Evolutionary conservation across 345 rosid genomes (phyloP), one percentile per base, ranked within the genome.

Genomic region (Citrus trifoliata): DNA sequence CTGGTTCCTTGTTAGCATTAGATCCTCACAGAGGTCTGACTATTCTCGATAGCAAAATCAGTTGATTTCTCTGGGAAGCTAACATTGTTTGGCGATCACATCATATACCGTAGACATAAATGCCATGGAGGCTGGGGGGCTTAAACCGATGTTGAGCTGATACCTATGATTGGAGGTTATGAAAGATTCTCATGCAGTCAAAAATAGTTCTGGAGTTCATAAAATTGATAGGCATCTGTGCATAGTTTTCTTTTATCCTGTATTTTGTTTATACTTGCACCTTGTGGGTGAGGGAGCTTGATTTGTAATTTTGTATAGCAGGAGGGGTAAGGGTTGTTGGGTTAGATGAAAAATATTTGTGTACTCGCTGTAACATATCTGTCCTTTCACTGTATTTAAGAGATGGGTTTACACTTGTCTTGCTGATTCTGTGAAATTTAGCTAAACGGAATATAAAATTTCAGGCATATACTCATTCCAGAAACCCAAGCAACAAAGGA

Each of bases 41-140:
- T 60, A 73, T 56, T 55, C 61, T 75, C 74, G 48, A 60, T n/a
- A 18, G 68, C 71, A 66, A 77, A 66, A 32, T 22, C 65, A 33
- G 71, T 4, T 73, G 55, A 68, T 40, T 27, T 51, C 71, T 19
- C n/a, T 14, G 10, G 9, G 66, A 53, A 70, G 73, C 60, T 16
- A 60, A n/a, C 9, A 22, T 46, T 42, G 38, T 14, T 59, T 40
- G 35, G 35, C 3, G 58, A 69, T 74, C 65, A 24, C 37, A 73
- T 25, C 76, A 40, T 16, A 42, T 46, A 22, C 30, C 12, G n/a
- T 37, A 53, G 77, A 64, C 65, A 70, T 48, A 30, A 60, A 64
- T 24, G 56, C 67, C 66, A 12, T 55, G 58, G 37, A 65, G 35
- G 73, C 37, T 65, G 33, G 58, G 67, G 55, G 67, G 35, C 66